These are phyloP conservation scores for Gaertneriomyces semiglobifer DNA, from an alignment of 192 early-diverging fungal species.

Conservation along the genomic window DNA sequence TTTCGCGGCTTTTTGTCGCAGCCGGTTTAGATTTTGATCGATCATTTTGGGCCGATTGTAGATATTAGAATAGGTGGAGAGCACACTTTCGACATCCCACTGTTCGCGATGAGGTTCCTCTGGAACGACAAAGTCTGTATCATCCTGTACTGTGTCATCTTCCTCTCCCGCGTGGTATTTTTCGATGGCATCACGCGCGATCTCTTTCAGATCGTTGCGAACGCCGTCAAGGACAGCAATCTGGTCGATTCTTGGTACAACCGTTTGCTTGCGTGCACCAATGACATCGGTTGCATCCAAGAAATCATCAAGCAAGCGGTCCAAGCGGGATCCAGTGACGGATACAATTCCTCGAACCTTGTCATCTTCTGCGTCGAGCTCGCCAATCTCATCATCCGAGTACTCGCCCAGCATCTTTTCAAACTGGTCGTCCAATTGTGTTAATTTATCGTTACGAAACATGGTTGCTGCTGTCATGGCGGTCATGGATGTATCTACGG, in stretches of 20 bases:
- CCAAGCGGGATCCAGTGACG: constrained; percentile 9
- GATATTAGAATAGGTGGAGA: constrained; percentile 88
- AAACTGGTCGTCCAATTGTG: constrained; percentile 89
- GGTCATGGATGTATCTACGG: constrained; percentile 59
- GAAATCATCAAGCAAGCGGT: constrained; percentile 40
- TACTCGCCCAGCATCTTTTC: constrained; percentile 64
- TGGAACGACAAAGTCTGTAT: constrained; percentile 43
- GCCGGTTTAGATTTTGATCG: constrained; percentile 45
- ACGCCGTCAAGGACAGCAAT: constrained; percentile 37
- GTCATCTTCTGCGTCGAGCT: constrained; percentile 40
- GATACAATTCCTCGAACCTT: constrained; percentile 29
- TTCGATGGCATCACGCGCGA: constrained; percentile 52
- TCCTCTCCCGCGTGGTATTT: constrained; percentile 65
- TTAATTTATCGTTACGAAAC: constrained; percentile 88
- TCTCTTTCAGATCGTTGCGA: constrained; percentile 38
- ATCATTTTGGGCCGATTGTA: constrained; percentile 90
- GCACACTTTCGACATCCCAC: constrained; percentile 92
- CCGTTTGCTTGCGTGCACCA: constrained; percentile 29
- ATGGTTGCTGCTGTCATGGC: constrained; percentile 87
- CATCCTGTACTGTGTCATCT: constrained; percentile 54
- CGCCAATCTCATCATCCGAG: constrained; percentile 47
- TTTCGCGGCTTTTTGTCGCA: constrained; percentile 25
- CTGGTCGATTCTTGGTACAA: constrained; percentile 31
- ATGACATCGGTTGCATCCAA: constrained; percentile 43
- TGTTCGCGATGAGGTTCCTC: constrained; percentile 52